Base-by-base conservation (phyloP, 2,329 filamentous ascomycete species). In the Arthrobotrys sinensis region DNA sequence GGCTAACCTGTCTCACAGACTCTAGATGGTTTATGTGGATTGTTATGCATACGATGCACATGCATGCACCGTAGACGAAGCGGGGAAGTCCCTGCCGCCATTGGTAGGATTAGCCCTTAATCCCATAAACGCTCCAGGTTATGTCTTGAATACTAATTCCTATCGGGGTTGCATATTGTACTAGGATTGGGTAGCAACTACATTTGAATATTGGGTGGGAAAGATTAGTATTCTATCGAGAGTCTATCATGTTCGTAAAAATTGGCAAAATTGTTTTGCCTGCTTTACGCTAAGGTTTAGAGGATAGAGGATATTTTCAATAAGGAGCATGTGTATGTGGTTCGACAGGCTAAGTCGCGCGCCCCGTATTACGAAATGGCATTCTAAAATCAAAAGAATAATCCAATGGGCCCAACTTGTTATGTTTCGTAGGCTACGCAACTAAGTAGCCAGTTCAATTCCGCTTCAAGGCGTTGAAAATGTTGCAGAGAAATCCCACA, bases 21-120 rank as follows among this genome's bases (percentile, higher is more conserved):
- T 46, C 24, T 34, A 67, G 43, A 40, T 24, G 16, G 16, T 63
- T 1, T 19, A 48, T 60, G 65, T 38, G 66, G 66, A 62, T 34
- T 52, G 52, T 63, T 71, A 63, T 70, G 66, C 53, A 57, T 14
- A 40, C 32, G 38, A 36, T 71, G 38, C 55, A 16, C 45, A 45
- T 48, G 45, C 45, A 21, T 10, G 21, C 34, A 21, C 34, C 16
- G 19, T 7, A 57, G n/a, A 40, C 14, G 21, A 36, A 38, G 16
- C 14, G 16, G 50, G 67, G 55, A 60, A 62, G 43, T 63, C 50
- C 14, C 50, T 71, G 34, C 55, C 67, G 67, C 40, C 55, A 46
- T 64, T 50, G 55, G 55, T 53, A 71, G 32, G 24, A n/a, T 45
- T 38, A 57, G 21, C 34, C 50, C 2, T 53, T 10, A 32, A 38